These are phyloP conservation scores for Xylaria polymorpha DNA, from an alignment of 2,329 filamentous ascomycete species.

Conservation along the genomic window DNA sequence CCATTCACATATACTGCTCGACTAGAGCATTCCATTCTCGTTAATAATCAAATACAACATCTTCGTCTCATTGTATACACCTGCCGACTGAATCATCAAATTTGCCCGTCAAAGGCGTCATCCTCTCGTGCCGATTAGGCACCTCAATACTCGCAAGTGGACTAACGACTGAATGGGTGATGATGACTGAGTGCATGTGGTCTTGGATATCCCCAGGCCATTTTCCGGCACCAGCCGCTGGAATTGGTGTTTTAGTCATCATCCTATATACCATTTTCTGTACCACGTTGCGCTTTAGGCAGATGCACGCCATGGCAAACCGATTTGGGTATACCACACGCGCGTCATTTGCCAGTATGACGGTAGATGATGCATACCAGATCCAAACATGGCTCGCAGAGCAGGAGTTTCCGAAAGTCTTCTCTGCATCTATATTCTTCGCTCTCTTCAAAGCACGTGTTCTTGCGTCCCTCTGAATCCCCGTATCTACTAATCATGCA, in stretches of 20 bases:
- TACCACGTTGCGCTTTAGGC: conserved; percentile 7
- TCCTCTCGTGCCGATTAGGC: neutral
- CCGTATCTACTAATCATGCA: neutral
- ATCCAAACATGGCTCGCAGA: conserved; percentile 42
- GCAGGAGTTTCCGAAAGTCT: conserved; percentile 67
- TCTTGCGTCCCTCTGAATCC: neutral
- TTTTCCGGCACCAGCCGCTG: neutral
- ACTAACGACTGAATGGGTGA: too few species aligned
- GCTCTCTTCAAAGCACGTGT: conserved; percentile 65
- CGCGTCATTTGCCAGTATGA: conserved; percentile 25
- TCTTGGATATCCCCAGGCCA: neutral
- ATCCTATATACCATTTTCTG: conserved; percentile 12
- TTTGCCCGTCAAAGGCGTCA: neutral
- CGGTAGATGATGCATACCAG: conserved; percentile 24
- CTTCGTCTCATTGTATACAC: neutral
- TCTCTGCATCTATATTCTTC: conserved; percentile 64
- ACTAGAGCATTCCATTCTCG: neutral
- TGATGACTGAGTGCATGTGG: neutral
- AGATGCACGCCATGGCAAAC: conserved; percentile 14
- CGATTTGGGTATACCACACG: conserved; percentile 8
- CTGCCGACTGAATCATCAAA: neutral
- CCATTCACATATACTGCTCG: neutral
- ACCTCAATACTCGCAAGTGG: neutral
- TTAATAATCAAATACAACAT: neutral
- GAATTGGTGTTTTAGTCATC: neutral